Evolutionary conservation across 2,329 filamentous ascomycete genomes (phyloP).

Genomic region (Aspergillus arachidicola): DNA sequence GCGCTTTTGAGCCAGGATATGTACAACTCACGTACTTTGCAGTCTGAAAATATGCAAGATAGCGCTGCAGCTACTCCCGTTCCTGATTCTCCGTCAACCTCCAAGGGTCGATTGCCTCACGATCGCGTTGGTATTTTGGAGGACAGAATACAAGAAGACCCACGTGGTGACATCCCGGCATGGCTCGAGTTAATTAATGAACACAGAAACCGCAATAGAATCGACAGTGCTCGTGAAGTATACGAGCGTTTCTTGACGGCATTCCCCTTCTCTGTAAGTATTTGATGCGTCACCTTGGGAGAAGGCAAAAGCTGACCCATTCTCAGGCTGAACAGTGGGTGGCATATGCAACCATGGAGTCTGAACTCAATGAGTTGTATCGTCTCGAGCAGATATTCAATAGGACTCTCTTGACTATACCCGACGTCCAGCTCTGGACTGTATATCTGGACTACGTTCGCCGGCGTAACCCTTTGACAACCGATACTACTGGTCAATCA

Average conservation of each 20-base stretch:
- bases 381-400: slow-evolving; percentile 83
- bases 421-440: slow-evolving; percentile 86
- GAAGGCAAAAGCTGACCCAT: slow-evolving; percentile 35
- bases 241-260: slow-evolving; percentile 86
- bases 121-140: slow-evolving; percentile 81
- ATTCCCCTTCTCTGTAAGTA: slow-evolving; percentile 87
- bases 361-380: slow-evolving; percentile 79
- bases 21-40: slow-evolving; percentile 39
- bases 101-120: slow-evolving; percentile 63
- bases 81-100: slow-evolving; percentile 48
- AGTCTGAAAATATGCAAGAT: slow-evolving; percentile 35
- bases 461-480: slow-evolving; percentile 81
- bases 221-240: slow-evolving; percentile 76
- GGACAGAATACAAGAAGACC: slow-evolving; percentile 88
- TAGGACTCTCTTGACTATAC: slow-evolving; percentile 74
- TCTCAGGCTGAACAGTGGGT: slow-evolving; percentile 87
- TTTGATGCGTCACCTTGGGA: background rate
- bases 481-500: slow-evolving; percentile 74
- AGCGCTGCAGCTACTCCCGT: slow-evolving; percentile 42
- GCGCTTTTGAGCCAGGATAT: slow-evolving; percentile 39
- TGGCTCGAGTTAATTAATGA: slow-evolving; percentile 88
- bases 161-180: slow-evolving; percentile 86
- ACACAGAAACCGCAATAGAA: slow-evolving; percentile 76
- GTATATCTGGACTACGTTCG: slow-evolving; percentile 95
- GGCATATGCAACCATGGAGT: slow-evolving; percentile 84